Conservation (phyloP, 1,139 yeast species). For the Yamadazyma spencermartinsiae region DNA sequence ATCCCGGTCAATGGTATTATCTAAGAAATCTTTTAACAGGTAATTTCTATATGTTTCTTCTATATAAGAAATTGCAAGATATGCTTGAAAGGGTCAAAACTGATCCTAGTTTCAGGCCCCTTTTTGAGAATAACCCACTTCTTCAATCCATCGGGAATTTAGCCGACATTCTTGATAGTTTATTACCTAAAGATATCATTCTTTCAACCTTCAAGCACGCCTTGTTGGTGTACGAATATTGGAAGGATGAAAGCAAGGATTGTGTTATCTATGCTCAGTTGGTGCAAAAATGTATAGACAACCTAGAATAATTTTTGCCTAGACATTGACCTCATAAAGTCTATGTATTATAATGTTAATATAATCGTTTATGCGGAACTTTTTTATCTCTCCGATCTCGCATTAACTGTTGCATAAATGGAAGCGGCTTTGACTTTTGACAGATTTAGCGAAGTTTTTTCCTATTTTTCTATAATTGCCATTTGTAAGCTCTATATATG, state of each 20-base stretch:
- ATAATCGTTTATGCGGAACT: not conserved
- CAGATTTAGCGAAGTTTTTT: not conserved
- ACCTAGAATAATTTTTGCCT: not conserved
- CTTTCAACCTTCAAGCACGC: constrained; percentile 32
- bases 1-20: constrained; percentile 46
- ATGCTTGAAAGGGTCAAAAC: constrained; percentile 15
- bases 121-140: constrained; percentile 11
- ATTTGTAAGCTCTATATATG: constrained; percentile 2
- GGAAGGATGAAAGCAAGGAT: constrained; percentile 40
- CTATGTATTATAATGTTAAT: not conserved
- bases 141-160: constrained; percentile 13
- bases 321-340: not conserved
- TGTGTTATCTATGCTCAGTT: constrained; percentile 31
- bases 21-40: constrained; percentile 42
- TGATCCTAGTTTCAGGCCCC: constrained; percentile 7
- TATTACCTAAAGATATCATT: constrained; percentile 28
- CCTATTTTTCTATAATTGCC: not conserved
- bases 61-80: constrained; percentile 34
- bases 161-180: constrained; percentile 12
- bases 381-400: constrained; percentile 25
- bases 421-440: not conserved
- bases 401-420: constrained; percentile 10
- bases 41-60: constrained; percentile 36
- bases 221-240: constrained; percentile 33
- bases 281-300: constrained; percentile 23